Evolutionary conservation across 2,329 filamentous ascomycete genomes (phyloP).

Genomic region (Furcasterigmium furcatum): DNA sequence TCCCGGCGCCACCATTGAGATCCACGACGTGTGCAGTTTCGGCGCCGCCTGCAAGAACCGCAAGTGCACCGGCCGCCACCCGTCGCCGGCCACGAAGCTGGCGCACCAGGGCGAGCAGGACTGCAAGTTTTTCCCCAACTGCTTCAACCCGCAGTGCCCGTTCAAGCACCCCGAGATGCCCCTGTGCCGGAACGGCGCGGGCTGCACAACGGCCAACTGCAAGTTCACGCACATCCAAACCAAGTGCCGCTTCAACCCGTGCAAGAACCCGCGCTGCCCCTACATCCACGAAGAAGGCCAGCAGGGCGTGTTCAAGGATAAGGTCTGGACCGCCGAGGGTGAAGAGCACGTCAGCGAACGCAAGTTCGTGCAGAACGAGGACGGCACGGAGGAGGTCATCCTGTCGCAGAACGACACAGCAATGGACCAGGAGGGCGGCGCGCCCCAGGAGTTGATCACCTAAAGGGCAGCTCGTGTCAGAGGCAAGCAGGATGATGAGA

Average conservation of each 20-base stretch:
- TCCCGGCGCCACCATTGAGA: constrained; percentile 72
- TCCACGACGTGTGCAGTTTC: constrained; percentile 76
- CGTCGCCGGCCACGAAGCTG: constrained; percentile 78
- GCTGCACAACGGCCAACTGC: constrained; percentile 78
- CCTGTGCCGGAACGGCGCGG: constrained; percentile 84
- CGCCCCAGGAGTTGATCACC: constrained; percentile 34
- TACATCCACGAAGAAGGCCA: constrained; percentile 94
- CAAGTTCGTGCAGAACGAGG: constrained; percentile 72
- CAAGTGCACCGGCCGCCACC: constrained; percentile 90
- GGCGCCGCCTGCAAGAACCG: constrained; percentile 92
- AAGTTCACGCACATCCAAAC: constrained; percentile 86
- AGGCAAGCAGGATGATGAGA: neutral
- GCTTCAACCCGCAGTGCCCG: constrained; percentile 80
- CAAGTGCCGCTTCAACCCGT: constrained; percentile 88
- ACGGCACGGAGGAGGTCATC: constrained; percentile 67
- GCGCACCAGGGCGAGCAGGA: constrained; percentile 80
- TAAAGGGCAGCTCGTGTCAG: neutral
- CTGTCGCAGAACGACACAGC: constrained; percentile 48
- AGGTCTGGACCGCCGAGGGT: constrained; percentile 76
- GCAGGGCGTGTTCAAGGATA: constrained; percentile 78
- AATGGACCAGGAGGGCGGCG: constrained; percentile 32
- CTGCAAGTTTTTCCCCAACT: constrained; percentile 90
- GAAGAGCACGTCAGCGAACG: constrained; percentile 78
- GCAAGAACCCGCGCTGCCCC: constrained; percentile 80
- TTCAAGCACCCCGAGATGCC: constrained; percentile 89